Conservation (phyloP, 768 basidiomycete genomes). For the Punctularia strigosozonata region DNA sequence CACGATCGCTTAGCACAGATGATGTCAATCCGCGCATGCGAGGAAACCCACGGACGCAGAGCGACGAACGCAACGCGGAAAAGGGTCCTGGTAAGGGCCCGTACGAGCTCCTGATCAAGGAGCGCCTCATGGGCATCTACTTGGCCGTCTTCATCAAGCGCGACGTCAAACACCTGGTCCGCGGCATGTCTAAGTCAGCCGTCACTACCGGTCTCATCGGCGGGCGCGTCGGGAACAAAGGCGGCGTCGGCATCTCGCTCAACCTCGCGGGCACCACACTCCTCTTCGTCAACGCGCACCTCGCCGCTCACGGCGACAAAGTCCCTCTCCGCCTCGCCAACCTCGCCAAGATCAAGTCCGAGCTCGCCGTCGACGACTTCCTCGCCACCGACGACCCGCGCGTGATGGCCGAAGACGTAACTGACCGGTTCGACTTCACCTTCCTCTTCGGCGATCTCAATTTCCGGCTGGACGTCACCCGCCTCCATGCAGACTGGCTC, state of each 20-base stretch:
- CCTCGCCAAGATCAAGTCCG: constrained; percentile 78
- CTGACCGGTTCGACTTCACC: constrained; percentile 80
- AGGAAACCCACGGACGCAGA: no score
- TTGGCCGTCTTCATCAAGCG: constrained; percentile 65
- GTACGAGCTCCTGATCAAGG: constrained; percentile 78
- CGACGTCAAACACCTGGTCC: constrained; percentile 51
- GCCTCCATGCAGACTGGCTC: constrained; percentile 92
- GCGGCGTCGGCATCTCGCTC: constrained; percentile 83
- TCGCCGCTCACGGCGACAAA: constrained; percentile 76
- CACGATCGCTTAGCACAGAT: constrained; percentile 19
- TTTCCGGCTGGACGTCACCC: constrained; percentile 79
- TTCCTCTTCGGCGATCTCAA: constrained; percentile 91
- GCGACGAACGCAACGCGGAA: constrained; percentile 25
- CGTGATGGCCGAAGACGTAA: constrained; percentile 68
- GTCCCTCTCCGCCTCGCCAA: constrained; percentile 76
- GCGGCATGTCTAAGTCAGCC: constrained; percentile 65
- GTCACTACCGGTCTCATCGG: constrained; percentile 88
- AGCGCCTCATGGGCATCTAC: constrained; percentile 86
- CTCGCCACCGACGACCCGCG: constrained; percentile 53
- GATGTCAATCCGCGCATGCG: constrained; percentile 32
- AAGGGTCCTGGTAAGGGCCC: constrained; percentile 50
- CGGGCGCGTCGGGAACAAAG: constrained; percentile 87
- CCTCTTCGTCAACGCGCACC: constrained; percentile 84
- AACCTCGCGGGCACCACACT: constrained; percentile 75
- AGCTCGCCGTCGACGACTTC: constrained; percentile 72